Evolutionary conservation across 768 basidiomycete genomes (phyloP), one percentile per base, ranked within the genome.

Genomic region (Boletales sp.): DNA sequence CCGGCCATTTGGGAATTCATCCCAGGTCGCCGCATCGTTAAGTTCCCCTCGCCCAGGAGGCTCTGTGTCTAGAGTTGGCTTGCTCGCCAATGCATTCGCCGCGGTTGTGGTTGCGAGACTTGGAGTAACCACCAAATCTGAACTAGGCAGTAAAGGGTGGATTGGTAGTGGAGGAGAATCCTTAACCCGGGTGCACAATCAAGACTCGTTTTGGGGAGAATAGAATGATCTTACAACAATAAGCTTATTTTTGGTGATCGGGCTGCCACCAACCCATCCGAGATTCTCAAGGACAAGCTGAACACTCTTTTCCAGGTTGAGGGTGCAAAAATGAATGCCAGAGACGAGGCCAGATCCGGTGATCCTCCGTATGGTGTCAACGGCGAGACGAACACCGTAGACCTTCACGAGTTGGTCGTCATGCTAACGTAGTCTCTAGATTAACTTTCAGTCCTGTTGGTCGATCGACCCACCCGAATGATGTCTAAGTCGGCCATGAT

Each of bases 1-100:
- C 10, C 96, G 86, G 33, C 96, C 96, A 64, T 99, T 99, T 8
- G 96, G 96, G 66, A 97, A 98, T 62, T 99, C 96, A 60, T 93
- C 90, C 90, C 90, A 93, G 17, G 82, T 82, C 2, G 84, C 78
- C 0, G 87, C 87, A 55, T 86, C 80, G 60, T 86, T 90, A 8
- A 86, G 71, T 55, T 90, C 89, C 7, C 87, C 88, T 39, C 80
- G 78, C 25, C 86, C 84, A 28, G 65, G 57, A 5, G 74, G 79
- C 53, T 87, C 86, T 1, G 63, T 66, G 9, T 84, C 79, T 4
- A 72, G 68, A 9, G 69, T 51, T n/a, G 80, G 73, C 15, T 77
- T 70, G 8, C 70, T 69, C 35, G 78, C 69, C 38, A 92, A 64
- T 44, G 77, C 73, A 46, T 77, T 72, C 19, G 80, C 77, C 0